These are phyloP conservation scores for Solanum medicagineum DNA, from an alignment of 257 asterid genomes.

Conservation along the genomic window DNA sequence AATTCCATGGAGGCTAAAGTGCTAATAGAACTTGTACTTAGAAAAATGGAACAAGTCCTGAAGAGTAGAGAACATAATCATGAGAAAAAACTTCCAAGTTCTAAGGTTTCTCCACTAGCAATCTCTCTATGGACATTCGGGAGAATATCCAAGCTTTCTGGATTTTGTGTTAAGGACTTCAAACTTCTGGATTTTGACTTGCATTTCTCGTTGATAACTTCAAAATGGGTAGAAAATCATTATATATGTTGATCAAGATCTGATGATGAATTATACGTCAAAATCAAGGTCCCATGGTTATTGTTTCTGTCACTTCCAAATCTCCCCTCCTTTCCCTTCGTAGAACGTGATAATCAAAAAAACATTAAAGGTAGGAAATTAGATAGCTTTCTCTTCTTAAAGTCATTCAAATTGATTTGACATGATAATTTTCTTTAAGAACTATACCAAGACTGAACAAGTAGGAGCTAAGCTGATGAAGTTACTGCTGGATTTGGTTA, in stretches of 20 bases:
- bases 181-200: neutral
- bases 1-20: neutral
- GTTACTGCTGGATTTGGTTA: neutral
- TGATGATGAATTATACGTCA: neutral
- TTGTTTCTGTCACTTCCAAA: neutral
- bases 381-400: neutral
- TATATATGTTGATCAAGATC: neutral
- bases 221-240: neutral
- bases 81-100: neutral
- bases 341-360: neutral
- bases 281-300: neutral
- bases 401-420: neutral
- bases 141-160: neutral
- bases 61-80: neutral
- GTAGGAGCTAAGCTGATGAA: neutral
- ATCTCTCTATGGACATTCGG: neutral
- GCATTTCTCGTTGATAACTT: neutral
- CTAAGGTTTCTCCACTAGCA: neutral
- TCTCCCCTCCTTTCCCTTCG: neutral
- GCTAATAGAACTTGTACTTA: neutral
- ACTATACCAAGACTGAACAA: neutral
- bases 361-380: neutral
- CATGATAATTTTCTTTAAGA: neutral
- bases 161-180: neutral
- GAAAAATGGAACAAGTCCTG: neutral